Base-by-base conservation (phyloP, 2,329 filamentous ascomycete species). In the Oidium heveae region DNA sequence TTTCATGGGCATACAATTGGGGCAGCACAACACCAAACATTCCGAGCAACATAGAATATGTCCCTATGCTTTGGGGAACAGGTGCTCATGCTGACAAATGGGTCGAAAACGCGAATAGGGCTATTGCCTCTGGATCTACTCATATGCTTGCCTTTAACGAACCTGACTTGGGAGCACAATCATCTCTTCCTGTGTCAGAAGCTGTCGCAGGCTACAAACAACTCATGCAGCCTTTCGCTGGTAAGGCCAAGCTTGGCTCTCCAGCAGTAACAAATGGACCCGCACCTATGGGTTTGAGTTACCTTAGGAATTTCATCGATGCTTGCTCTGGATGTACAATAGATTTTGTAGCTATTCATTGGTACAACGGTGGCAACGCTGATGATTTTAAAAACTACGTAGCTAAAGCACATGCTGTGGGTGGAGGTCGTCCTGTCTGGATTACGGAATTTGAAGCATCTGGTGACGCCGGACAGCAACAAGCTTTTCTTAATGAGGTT, bases 1-100 rank as follows among this genome's bases (percentile, higher is more conserved):
- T 76, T 62, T 66, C 68, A 43, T 85, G 80, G 77, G 73, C 68
- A 51, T 83, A 82, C 72, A 84, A 84, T 74, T 86, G 82, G 82
- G 77, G 68, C 47, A 71, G 72, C 50, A 58, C 58, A 12, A 61
- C 69, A 51, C 68, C 69, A 41, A 54, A 49, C 16, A 54, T 61
- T 9, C 68, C 72, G 10, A 64, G 66, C 20, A 63, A 63, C 52
- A 63, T 79, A 61, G 70, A 73, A 62, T 87, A 71, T 68, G 72
- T 83, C 54, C 83, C 84, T 58, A 82, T 77, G 68, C 74, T 84
- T 51, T 84, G 76, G 79, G 73, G 75, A 54, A 65, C 71, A 55
- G 59, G 60, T 13, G 55, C 62, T 10, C 70, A 74, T 65, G 71
- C 71, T 55, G 55, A 60, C 54, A 64, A 62, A 61, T 85, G 80